These are phyloP conservation scores for Crithidia bombi DNA, from an alignment of 208 protist species.

Conservation along the genomic window DNA sequence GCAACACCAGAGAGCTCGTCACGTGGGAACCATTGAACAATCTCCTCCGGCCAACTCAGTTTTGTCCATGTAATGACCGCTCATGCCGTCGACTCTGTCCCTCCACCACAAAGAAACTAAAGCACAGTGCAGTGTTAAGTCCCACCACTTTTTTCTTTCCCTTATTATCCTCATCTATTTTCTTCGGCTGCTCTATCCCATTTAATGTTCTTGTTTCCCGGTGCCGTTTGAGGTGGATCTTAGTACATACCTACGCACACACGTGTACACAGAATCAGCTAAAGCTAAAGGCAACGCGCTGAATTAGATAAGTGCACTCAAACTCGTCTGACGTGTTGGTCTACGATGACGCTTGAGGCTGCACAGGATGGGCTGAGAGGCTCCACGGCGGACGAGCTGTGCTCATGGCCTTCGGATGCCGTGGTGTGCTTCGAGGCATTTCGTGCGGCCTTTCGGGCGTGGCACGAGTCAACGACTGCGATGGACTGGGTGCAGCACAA, in stretches of 20 bases:
- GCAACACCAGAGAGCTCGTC: too few species aligned
- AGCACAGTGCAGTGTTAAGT: too few species aligned
- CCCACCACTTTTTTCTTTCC: too few species aligned
- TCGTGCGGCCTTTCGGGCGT: slow-evolving; percentile 14
- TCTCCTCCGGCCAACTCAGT: too few species aligned
- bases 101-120: too few species aligned
- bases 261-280: not conserved
- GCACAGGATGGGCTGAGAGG: not conserved
- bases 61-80: too few species aligned
- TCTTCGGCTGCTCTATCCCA: slow-evolving; percentile 9
- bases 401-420: not conserved
- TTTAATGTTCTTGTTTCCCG: slow-evolving; percentile 18
- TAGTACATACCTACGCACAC: slow-evolving; percentile 2
- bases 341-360: not conserved
- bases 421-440: slow-evolving; percentile 24
- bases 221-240: not conserved
- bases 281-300: slow-evolving; percentile 6
- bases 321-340: too few species aligned
- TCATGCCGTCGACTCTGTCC: too few species aligned
- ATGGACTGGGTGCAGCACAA: slow-evolving; percentile 41
- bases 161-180: too few species aligned
- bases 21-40: too few species aligned
- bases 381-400: not conserved
- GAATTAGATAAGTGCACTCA: too few species aligned
- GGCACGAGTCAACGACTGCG: slow-evolving; percentile 20